Base-by-base conservation (phyloP, 768 basidiomycete species). In the Tephrocybe sp. region DNA sequence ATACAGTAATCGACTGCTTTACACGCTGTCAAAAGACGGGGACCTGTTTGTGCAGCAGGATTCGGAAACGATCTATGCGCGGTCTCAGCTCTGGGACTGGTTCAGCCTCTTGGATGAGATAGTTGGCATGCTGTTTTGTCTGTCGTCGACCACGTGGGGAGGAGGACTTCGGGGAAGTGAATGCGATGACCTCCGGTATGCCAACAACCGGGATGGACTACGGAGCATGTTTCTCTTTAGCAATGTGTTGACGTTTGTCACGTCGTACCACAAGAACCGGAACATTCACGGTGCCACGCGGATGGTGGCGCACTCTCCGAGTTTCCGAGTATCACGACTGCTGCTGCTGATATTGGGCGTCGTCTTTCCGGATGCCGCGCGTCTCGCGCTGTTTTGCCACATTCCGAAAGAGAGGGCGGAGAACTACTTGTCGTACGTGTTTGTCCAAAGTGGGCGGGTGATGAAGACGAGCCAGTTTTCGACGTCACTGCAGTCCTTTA, bases 331-430 rank as follows among this genome's bases (percentile, higher is more conserved):
- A 2, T 51, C 50, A 1, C 10, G 21, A 4, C 18, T 51, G 2
- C 21, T 51, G 5, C 37, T 51, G 1, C 43, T 51, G 5, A 1
- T 39, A 1, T 10, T 51, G 4, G 24, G 34, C 0, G 24, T 43
- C 12, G 20, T 51, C 4, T 51, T 45, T 28, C 50, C 42, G 6
- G 43, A n/a, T 21, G 50, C 50, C 15, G 50, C 50, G 10, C n/a
- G 28, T 24, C 1, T 51, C 6, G 50, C 26, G 10, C 2, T 17
- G 6, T 12, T 46, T 12, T 36, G 33, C 7, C 18, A 26, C 5
- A 28, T 41, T 6, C 24, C 8, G 3, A 38, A 44, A 24, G 34
- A 45, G 3, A 3, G 28, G 7, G 43, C 50, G 5, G 36, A 45
- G 9, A 39, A 38, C n/a, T 51, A 51, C n/a, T 26, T 45, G 2